Evolutionary conservation across 1,139 yeast genomes (phyloP).

Genomic region (Yamadazyma membranifaciens): DNA sequence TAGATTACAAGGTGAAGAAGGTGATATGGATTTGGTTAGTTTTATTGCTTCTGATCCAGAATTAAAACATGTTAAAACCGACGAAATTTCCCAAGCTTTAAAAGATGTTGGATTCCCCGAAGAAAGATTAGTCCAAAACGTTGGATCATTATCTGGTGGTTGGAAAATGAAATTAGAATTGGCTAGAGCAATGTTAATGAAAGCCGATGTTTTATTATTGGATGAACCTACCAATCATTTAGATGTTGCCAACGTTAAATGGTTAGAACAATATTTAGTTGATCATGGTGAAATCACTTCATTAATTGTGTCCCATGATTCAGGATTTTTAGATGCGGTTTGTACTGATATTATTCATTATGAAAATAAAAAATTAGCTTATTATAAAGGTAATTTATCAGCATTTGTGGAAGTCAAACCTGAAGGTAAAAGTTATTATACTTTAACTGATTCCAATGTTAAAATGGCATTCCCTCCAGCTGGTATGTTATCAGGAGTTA

Average conservation of each 20-base stretch:
- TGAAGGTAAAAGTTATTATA: slow-evolving; percentile 94
- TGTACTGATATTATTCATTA: slow-evolving; percentile 97
- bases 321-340: slow-evolving; percentile 92
- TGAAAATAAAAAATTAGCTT: slow-evolving; percentile 90
- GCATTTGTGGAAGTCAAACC: slow-evolving; percentile 91
- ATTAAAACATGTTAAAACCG: slow-evolving; percentile 56
- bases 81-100: slow-evolving; percentile 74
- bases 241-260: slow-evolving; percentile 89
- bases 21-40: slow-evolving; percentile 80
- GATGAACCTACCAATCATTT: slow-evolving; percentile 99
- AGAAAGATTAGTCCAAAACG: slow-evolving; percentile 83
- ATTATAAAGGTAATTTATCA: slow-evolving; percentile 93
- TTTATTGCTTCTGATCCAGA: slow-evolving; percentile 94
- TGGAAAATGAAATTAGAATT: slow-evolving; percentile 98
- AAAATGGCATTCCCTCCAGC: slow-evolving; percentile 99
- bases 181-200: slow-evolving; percentile 98
- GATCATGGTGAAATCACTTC: slow-evolving; percentile 87
- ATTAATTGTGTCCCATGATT: slow-evolving; percentile 94
- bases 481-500: slow-evolving; percentile 93
- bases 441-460: slow-evolving; percentile 89
- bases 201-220: slow-evolving; percentile 88
- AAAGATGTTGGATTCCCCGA: slow-evolving; percentile 88
- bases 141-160: slow-evolving; percentile 96
- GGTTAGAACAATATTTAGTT: slow-evolving; percentile 87
- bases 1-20: slow-evolving; percentile 93